Base-by-base conservation (phyloP, 2,329 filamentous ascomycete species). In the Neonectria neomacrospora region DNA sequence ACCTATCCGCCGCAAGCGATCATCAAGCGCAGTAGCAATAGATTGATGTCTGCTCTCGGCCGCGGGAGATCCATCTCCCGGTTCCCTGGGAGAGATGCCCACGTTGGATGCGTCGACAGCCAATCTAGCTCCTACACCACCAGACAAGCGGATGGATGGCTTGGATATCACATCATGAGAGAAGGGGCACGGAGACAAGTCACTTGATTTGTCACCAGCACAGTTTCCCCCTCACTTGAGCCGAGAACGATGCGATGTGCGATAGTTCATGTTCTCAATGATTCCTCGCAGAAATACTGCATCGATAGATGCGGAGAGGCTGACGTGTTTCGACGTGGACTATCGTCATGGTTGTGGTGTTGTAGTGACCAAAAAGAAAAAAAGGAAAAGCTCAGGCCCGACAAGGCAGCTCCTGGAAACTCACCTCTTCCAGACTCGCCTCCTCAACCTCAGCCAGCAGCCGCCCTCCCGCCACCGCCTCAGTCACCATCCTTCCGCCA, bases 341-440 rank as follows among this genome's bases (percentile, higher is more conserved):
- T 2, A 20, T 50, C 10, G 58, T 74, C 67, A 68, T 77, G 63
- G 63, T 42, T 34, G 47, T 50, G 54, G 30, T 56, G 53, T 37
- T 48, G 52, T 11, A 34, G 44, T 42, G 20, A 11, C 42, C 23
- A 32, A 58, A 58, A 61, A 54, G 10, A 32, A 58, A 58, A 61
- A 54, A 12, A 30, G 54, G 51, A 65, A 66, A 65, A 52, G 54
- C 57, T 64, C 51, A 60, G 55, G 54, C 61, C 64, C 56, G 54
- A 64, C 16, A 23, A 54, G 61, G 26, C 6, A 51, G 41, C 23
- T n/a, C 30, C 41, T 63, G 48, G 56, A 42, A 62, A 77, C 80
- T 78, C 73, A 90, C 88, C 82, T 89, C 84, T 72, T 90, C 86
- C 42, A 90, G 77, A 73, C 79, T 88, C 63, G 77, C 79, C 74